A percentile compares a stretch with the other conserved stretches of the same genome.
Conservation (phyloP, 1,139 yeast genomes). For the Geotrichum fermentans region DNA sequence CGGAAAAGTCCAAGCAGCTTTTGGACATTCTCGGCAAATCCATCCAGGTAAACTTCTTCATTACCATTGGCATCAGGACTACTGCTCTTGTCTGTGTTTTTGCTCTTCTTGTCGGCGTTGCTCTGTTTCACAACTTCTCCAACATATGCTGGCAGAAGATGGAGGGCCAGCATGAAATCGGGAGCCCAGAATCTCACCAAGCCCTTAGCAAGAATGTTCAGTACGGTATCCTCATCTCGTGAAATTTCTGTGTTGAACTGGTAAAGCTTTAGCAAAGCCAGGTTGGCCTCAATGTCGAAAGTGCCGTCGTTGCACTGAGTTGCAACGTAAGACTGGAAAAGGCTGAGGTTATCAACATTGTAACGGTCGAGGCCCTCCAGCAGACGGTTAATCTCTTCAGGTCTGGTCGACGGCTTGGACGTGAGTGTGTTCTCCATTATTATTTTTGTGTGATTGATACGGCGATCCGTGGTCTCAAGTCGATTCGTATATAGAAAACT, state of each 20-base stretch:
- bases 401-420: constrained; percentile 38
- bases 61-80: constrained; percentile 22
- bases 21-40: constrained; percentile 37
- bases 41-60: constrained; percentile 25
- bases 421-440: constrained; percentile 35
- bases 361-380: constrained; percentile 43
- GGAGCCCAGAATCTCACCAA: constrained; percentile 41
- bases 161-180: constrained; percentile 44
- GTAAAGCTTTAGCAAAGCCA: constrained; percentile 45
- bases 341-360: constrained; percentile 43
- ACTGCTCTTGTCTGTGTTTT: background rate
- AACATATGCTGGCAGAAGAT: constrained; percentile 43
- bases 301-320: constrained; percentile 40
- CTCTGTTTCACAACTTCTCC: constrained; percentile 20
- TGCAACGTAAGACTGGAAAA: constrained; percentile 42
- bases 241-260: constrained; percentile 38
- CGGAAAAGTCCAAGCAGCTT: constrained; percentile 38
- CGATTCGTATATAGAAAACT: too few relatives aligned
- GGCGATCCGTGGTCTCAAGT: background rate
- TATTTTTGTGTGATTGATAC: background rate
- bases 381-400: constrained; percentile 38
- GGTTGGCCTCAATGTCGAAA: constrained; percentile 43
- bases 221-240: constrained; percentile 40
- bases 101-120: background rate
- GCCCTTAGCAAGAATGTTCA: constrained; percentile 42